Conservation (phyloP, 352 stramenopile species). For the Globisporangium lucens region DNA sequence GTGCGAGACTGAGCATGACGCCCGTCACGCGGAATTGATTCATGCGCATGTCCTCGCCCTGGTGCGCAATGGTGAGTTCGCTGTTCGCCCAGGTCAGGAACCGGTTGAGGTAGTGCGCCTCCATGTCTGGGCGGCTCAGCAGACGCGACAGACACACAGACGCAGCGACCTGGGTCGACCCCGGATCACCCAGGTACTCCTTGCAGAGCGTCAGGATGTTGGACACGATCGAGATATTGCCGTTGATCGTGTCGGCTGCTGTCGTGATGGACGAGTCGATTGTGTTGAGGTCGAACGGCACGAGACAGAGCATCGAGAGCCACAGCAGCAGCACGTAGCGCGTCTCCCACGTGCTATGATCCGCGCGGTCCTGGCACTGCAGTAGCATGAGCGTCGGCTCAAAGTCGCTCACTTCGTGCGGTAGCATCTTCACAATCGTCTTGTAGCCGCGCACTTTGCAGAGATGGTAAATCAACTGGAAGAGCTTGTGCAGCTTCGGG, state of each 20-base stretch:
- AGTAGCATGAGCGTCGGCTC: slow-evolving; percentile 92
- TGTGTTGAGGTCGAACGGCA: slow-evolving; percentile 96
- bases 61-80: slow-evolving; percentile 40
- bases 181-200: slow-evolving; percentile 78
- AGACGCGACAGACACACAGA: slow-evolving; percentile 93
- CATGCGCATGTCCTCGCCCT: slow-evolving; percentile 37
- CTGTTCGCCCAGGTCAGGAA: slow-evolving; percentile 90
- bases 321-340: slow-evolving; percentile 94
- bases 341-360: slow-evolving; percentile 70
- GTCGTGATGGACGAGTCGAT: slow-evolving; percentile 89
- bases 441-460: slow-evolving; percentile 97
- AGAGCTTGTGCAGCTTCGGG: slow-evolving; percentile 78
- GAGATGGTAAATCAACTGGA: slow-evolving; percentile 93
- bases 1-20: slow-evolving; percentile 74
- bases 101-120: slow-evolving; percentile 80
- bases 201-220: slow-evolving; percentile 86
- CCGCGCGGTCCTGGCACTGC: slow-evolving; percentile 82
- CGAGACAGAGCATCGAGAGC: slow-evolving; percentile 96
- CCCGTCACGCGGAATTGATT: slow-evolving; percentile 79
- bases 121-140: slow-evolving; percentile 95
- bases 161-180: slow-evolving; percentile 89
- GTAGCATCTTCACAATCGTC: slow-evolving; percentile 93
- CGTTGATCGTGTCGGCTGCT: slow-evolving; percentile 18
- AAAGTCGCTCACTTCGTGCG: slow-evolving; percentile 95
- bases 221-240: slow-evolving; percentile 60